These are phyloP conservation scores for Boletellus sp. DNA, from an alignment of 768 basidiomycete species.

Conservation along the genomic window DNA sequence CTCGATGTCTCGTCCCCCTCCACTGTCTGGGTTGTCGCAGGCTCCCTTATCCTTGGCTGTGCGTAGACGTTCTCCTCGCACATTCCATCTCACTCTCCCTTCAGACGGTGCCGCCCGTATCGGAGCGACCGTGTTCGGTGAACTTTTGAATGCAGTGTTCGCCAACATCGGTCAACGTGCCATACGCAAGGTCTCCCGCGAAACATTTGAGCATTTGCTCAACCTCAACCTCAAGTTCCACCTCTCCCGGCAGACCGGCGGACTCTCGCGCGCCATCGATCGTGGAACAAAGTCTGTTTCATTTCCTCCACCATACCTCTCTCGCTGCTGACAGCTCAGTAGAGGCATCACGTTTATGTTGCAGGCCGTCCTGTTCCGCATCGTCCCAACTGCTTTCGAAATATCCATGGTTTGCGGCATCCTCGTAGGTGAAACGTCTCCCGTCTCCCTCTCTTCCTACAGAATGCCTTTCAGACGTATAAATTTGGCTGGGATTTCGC, in stretches of 20 bases:
- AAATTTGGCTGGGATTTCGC: conserved; percentile 99
- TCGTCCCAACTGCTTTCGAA: conserved; percentile 93
- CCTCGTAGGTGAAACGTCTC: conserved; percentile 50
- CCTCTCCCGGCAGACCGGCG: conserved; percentile 89
- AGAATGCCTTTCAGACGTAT: conserved; percentile 60
- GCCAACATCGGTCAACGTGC: conserved; percentile 94
- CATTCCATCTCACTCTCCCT: conserved; percentile 1
- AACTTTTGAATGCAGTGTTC: conserved; percentile 92
- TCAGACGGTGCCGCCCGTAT: conserved; percentile 89
- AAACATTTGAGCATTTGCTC: conserved; percentile 92
- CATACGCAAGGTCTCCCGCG: conserved; percentile 90
- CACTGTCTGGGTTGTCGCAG: conserved; percentile 89
- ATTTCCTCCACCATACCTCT: background rate
- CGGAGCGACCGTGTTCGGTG: conserved; percentile 84
- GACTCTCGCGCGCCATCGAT: conserved; percentile 94
- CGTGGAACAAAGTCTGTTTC: conserved; percentile 85
- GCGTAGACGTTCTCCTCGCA: conserved; percentile 31
- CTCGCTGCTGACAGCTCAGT: background rate
- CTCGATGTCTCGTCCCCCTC: conserved; percentile 67
- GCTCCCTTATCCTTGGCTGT: conserved; percentile 92
- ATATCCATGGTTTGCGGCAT: conserved; percentile 98
- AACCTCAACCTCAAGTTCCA: conserved; percentile 92
- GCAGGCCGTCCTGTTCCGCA: conserved; percentile 89
- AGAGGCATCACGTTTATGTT: conserved; percentile 97
- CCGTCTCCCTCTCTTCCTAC: background rate